Base-by-base conservation (phyloP, 2,329 filamentous ascomycete species). In the Aspergillus sp. region DNA sequence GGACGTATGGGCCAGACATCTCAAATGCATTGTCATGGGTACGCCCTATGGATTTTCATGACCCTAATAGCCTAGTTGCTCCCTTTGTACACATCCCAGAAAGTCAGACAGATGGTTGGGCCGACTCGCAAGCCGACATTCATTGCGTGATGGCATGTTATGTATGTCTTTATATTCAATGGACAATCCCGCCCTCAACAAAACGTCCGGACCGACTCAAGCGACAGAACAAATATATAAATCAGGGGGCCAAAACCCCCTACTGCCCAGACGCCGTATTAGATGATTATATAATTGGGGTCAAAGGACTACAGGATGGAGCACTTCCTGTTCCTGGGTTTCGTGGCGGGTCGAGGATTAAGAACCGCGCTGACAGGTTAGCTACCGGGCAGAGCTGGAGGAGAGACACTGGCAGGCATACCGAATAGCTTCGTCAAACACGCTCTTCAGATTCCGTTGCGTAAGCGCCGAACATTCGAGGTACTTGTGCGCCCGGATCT, bases 401-500 rank as follows among this genome's bases (percentile, higher is more conserved):
- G n/a, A n/a, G n/a, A n/a, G n/a, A n/a, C n/a, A n/a, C n/a, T 2
- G 17, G 13, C 13, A 12, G 13, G 66, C 80, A 50, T 68, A 96
- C 91, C 91, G 81, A 57, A 98, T 98, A 20, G 91, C 91, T 66
- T 95, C 89, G 57, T 98, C 91, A 57, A 98, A 98, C 30, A 98
- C 91, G 53, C 86, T 93, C 79, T 98, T 98, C 50, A 98, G 66
- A 63, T 95, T 95, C 55, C 89, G 74, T 70, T 96, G 91, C 24
- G 91, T 98, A 47, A 98, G 70, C 29, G 91, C 91, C 32, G 91
- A 96, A 68, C 91, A 98, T 67, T 98, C 91, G 26, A 96, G 74
- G 66, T 98, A 98, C 68, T 95, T 96, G 67, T 91, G 84, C 28
- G 91, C 89, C 57, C 78, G 82, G 64, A 98, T 95, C 53, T 95